phyloP scores from a whole-genome alignment of 2,329 filamentous ascomycete genomes.

The Colletotrichum incanum region DNA sequence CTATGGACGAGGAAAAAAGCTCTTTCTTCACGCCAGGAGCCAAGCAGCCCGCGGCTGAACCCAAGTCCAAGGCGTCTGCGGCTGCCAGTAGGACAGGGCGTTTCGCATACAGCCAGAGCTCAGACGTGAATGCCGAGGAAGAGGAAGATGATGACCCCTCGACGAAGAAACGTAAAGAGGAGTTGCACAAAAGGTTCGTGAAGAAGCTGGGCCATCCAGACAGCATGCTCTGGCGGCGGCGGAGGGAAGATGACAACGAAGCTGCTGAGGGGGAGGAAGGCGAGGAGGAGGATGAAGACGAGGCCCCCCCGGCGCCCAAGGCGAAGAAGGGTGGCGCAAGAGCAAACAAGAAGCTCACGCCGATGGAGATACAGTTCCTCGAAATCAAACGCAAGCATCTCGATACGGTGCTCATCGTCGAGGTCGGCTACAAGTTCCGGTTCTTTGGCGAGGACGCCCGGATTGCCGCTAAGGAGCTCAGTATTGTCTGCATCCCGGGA shows the following conservation, averaged over 20 bases:
- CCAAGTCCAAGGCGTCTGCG: slow-evolving; percentile 45
- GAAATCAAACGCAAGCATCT: slow-evolving; percentile 94
- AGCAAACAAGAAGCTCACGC: slow-evolving; percentile 83
- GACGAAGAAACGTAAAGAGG: slow-evolving; percentile 73
- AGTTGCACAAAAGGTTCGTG: slow-evolving; percentile 87
- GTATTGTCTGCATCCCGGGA: slow-evolving; percentile 96
- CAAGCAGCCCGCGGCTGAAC: slow-evolving; percentile 45
- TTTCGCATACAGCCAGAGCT: slow-evolving; percentile 66
- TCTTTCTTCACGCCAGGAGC: slow-evolving; percentile 51
- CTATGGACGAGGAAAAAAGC: slow-evolving; percentile 56
- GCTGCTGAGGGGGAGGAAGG: slow-evolving; percentile 68
- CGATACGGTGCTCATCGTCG: slow-evolving; percentile 91
- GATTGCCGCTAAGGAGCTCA: slow-evolving; percentile 88
- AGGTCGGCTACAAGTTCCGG: slow-evolving; percentile 98
- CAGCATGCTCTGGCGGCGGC: slow-evolving; percentile 78
- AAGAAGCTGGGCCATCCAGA: slow-evolving; percentile 91
- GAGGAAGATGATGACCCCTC: slow-evolving; percentile 66
- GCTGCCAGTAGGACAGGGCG: slow-evolving; percentile 63
- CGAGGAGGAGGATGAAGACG: slow-evolving; percentile 71
- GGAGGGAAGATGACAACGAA: slow-evolving; percentile 69
- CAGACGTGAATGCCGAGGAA: slow-evolving; percentile 54
- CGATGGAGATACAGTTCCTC: slow-evolving; percentile 93
- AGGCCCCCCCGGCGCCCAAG: slow-evolving; percentile 62
- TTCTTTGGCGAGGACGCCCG: slow-evolving; percentile 98
- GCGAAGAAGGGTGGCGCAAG: slow-evolving; percentile 76